Evolutionary conservation across 768 basidiomycete species (phyloP).

Genomic region (Pholiota microspora): DNA sequence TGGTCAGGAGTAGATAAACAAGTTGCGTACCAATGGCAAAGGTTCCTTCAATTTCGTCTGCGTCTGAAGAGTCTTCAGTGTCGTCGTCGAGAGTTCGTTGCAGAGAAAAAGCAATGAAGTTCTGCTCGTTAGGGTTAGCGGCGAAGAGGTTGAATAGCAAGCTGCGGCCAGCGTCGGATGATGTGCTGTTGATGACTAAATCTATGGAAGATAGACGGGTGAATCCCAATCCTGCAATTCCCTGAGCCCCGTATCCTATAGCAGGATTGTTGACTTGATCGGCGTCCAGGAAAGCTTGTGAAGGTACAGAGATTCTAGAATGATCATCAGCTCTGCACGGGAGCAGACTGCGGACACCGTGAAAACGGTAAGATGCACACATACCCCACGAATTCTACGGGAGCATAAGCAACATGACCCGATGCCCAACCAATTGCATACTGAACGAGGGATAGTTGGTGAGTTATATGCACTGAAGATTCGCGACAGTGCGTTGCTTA

Average conservation of each 20-base stretch:
- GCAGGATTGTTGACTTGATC: slow-evolving; percentile 68
- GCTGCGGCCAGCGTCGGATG: slow-evolving; percentile 60
- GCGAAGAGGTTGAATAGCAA: slow-evolving; percentile 76
- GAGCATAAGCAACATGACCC: slow-evolving; percentile 61
- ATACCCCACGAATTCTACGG: slow-evolving; percentile 71
- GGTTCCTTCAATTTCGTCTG: slow-evolving; percentile 57
- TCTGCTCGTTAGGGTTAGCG: slow-evolving; percentile 66
- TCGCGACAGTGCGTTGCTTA: slow-evolving; percentile 29
- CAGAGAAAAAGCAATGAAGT: slow-evolving; percentile 78
- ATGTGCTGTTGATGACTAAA: slow-evolving; percentile 51
- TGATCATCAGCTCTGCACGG: background rate
- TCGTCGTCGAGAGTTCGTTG: slow-evolving; percentile 54
- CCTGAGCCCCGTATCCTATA: slow-evolving; percentile 65
- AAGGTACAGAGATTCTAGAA: slow-evolving; percentile 55
- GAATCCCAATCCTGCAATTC: slow-evolving; percentile 78
- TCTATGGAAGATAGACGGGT: slow-evolving; percentile 75
- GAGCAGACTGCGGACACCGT: background rate
- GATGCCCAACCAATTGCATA: slow-evolving; percentile 82
- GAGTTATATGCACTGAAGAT: background rate
- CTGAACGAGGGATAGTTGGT: slow-evolving; percentile 29
- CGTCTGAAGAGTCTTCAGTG: slow-evolving; percentile 31
- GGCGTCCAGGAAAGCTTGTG: slow-evolving; percentile 72
- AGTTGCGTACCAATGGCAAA: slow-evolving; percentile 61
- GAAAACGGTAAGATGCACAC: slow-evolving; percentile 13
- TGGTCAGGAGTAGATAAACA: background rate